phyloP scores from a whole-genome alignment of 495 filamentous ascomycete species.

The Jackrogersella minutella region DNA sequence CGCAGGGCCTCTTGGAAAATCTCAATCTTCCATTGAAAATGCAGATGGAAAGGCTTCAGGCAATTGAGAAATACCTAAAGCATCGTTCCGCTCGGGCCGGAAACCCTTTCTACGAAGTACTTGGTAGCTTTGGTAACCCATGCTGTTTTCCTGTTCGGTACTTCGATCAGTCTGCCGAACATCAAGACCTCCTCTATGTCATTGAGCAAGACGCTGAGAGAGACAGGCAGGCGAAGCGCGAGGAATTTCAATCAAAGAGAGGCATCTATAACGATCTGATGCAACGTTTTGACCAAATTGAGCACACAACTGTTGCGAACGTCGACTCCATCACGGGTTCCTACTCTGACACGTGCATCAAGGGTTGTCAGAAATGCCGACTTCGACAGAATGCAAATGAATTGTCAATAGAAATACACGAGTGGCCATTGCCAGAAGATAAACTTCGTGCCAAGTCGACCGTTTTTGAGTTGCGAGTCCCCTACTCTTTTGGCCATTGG shows the following conservation, averaged over 20 bases:
- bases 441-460: constrained; percentile 50
- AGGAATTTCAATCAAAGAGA: constrained; percentile 51
- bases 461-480: constrained; percentile 66
- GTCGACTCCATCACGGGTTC: constrained; percentile 18
- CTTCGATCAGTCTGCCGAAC: constrained; percentile 56
- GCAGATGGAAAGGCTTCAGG: constrained; percentile 60
- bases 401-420: constrained; percentile 62
- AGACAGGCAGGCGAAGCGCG: constrained; percentile 49
- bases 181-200: constrained; percentile 47
- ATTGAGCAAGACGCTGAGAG: constrained; percentile 54
- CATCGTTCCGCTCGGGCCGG: constrained; percentile 34
- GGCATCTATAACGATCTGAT: constrained; percentile 49
- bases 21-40: constrained; percentile 57
- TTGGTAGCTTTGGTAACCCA: constrained; percentile 39
- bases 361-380: constrained; percentile 45
- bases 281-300: constrained; percentile 5
- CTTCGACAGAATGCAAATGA: constrained; percentile 37
- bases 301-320: constrained; percentile 45
- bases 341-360: background rate
- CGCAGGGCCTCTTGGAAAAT: constrained; percentile 50
- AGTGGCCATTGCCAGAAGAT: constrained; percentile 67
- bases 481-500: constrained; percentile 59
- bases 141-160: constrained; percentile 63
- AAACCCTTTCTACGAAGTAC: constrained; percentile 40
- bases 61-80: constrained; percentile 60